Conservation (phyloP, 2,329 filamentous ascomycete species). For the Leptographium wingfieldii region DNA sequence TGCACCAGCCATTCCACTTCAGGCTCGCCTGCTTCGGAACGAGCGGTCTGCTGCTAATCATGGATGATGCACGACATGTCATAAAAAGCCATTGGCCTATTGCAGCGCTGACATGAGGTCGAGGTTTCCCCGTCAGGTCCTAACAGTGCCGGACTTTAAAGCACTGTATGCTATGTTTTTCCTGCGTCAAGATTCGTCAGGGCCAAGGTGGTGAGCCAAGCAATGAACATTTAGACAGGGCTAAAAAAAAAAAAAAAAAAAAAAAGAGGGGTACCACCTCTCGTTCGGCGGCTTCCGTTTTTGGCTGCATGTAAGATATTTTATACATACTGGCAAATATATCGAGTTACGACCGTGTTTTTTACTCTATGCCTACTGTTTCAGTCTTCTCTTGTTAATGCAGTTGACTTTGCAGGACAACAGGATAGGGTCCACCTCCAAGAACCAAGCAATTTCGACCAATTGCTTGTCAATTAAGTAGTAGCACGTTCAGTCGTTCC, state of each 20-base stretch:
- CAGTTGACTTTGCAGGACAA: too few relatives aligned
- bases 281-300: background rate
- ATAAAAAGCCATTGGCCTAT: background rate
- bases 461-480: too few relatives aligned
- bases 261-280: background rate
- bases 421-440: too few relatives aligned
- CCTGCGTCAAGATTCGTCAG: background rate
- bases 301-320: background rate
- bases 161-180: background rate
- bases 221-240: background rate
- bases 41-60: background rate
- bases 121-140: background rate
- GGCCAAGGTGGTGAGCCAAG: slow-evolving; percentile 7
- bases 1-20: too few relatives aligned
- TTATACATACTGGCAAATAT: background rate
- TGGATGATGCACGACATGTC: too few relatives aligned
- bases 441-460: too few relatives aligned
- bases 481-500: too few relatives aligned
- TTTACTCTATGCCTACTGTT: too few relatives aligned
- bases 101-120: background rate
- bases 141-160: background rate
- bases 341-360: background rate
- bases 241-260: background rate
- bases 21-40: background rate
- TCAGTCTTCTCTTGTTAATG: too few relatives aligned